Percentiles rank a stretch among this genome's conserved stretches.
Evolutionary conservation across 208 protist species (phyloP).

Genomic region (Endotrypanum monterogeii): DNA sequence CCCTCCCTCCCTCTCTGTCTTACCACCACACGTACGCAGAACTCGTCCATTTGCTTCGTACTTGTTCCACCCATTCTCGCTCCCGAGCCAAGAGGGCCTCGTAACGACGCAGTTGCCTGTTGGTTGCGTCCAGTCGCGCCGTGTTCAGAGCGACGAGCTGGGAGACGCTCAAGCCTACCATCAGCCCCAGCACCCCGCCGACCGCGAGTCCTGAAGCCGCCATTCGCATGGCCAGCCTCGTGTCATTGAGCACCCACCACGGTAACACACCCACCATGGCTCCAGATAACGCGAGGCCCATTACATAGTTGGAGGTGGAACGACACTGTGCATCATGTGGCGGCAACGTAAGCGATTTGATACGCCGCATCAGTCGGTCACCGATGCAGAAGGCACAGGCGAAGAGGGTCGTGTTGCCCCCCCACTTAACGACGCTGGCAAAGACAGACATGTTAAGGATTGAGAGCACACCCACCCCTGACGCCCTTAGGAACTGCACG

Average conservation of each 20-base stretch:
- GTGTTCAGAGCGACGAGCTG: constrained; percentile 76
- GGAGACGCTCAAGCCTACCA: constrained; percentile 56
- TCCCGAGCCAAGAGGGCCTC: constrained; percentile 82
- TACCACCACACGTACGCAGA: constrained; percentile 74
- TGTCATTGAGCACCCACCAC: constrained; percentile 88
- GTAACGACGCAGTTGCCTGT: constrained; percentile 77
- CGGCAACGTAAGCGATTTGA: constrained; percentile 55
- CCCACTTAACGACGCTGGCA: constrained; percentile 84
- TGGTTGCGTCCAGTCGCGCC: constrained; percentile 62
- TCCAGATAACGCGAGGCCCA: constrained; percentile 70
- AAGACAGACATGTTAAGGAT: constrained; percentile 86
- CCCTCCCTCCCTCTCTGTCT: neutral
- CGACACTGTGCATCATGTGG: constrained; percentile 64
- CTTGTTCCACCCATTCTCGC: constrained; percentile 57
- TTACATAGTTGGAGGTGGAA: constrained; percentile 74
- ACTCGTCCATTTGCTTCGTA: constrained; percentile 37
- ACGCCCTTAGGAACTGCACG: constrained; percentile 80
- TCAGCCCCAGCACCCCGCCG: constrained; percentile 63
- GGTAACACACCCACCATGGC: constrained; percentile 80
- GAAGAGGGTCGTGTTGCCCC: constrained; percentile 71
- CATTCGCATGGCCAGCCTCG: constrained; percentile 58
- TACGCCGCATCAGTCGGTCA: constrained; percentile 51
- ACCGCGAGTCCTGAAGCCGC: constrained; percentile 58
- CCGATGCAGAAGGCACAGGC: constrained; percentile 72
- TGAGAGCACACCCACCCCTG: constrained; percentile 75